A percentile compares a stretch with the other conserved stretches of the same genome.
phyloP scores from a whole-genome alignment of 1,284 basidiomycete species.

The Kwoniella shivajii region DNA sequence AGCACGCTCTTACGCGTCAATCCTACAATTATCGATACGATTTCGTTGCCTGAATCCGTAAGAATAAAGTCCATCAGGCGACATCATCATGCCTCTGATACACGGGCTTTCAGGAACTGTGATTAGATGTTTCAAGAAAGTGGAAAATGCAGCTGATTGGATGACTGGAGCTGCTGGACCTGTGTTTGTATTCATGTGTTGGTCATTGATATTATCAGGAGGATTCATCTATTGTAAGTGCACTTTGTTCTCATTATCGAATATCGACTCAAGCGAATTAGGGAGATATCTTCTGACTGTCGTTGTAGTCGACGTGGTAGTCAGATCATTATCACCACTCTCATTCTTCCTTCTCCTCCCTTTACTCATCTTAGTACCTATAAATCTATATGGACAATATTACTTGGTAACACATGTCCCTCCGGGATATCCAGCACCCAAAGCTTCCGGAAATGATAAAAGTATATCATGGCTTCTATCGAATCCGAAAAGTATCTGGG shows the following conservation, averaged over 20 bases:
- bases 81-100: constrained; percentile 26
- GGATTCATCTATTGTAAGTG: constrained; percentile 78
- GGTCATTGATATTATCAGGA: constrained; percentile 69
- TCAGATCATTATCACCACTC: constrained; percentile 59
- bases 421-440: constrained; percentile 66
- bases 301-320: constrained; percentile 69
- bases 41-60: too few species aligned
- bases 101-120: constrained; percentile 58
- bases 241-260: background rate
- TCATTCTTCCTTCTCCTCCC: constrained; percentile 60
- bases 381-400: constrained; percentile 80
- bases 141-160: constrained; percentile 76
- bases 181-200: constrained; percentile 78
- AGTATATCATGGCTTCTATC: constrained; percentile 36
- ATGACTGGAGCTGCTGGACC: constrained; percentile 89
- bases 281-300: background rate
- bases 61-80: too few species aligned
- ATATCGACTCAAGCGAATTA: background rate
- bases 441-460: constrained; percentile 20
- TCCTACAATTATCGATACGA: too few species aligned
- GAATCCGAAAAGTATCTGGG: constrained; percentile 26
- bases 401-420: constrained; percentile 76
- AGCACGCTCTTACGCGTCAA: too few species aligned
- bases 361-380: constrained; percentile 69
- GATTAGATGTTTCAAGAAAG: constrained; percentile 79